A percentile compares a stretch with the other conserved stretches of the same genome.
These are phyloP conservation scores for Stylosanthes scabra DNA, from an alignment of 331 rosid genomes.

Conservation along the genomic window DNA sequence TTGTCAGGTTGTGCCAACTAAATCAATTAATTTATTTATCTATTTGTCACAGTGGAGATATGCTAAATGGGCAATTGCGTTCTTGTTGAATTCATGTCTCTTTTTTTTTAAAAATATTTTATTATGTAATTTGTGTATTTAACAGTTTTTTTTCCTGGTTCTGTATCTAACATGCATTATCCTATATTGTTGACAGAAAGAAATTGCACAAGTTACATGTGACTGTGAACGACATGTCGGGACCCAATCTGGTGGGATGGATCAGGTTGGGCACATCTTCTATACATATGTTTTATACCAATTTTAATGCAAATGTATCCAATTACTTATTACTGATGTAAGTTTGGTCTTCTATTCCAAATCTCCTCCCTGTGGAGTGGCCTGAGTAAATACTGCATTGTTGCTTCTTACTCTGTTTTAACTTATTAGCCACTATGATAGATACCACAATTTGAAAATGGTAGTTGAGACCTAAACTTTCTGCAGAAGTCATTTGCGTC, in stretches of 20 bases:
- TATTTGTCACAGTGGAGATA: too few relatives aligned
- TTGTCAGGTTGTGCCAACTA: too few relatives aligned
- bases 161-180: slow-evolving; percentile 35
- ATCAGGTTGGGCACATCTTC: slow-evolving; percentile 68
- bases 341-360: slow-evolving; percentile 10
- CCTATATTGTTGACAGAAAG: slow-evolving; percentile 72
- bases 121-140: not conserved
- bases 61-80: slow-evolving; percentile 5
- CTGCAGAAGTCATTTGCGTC: slow-evolving; percentile 19
- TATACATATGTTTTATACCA: slow-evolving; percentile 13
- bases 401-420: slow-evolving; percentile 29
- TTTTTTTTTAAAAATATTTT: slow-evolving; percentile 3
- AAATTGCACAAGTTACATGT: slow-evolving; percentile 89
- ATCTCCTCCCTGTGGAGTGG: slow-evolving; percentile 14
- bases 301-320: slow-evolving; percentile 18
- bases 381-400: not conserved
- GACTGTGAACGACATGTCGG: slow-evolving; percentile 94
- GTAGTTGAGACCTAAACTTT: slow-evolving; percentile 12
- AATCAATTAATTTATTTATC: too few relatives aligned
- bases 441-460: slow-evolving; percentile 13
- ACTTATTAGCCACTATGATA: not conserved
- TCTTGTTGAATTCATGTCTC: slow-evolving; percentile 20
- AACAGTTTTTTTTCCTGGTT: not conserved
- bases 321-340: slow-evolving; percentile 17
- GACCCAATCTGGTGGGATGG: slow-evolving; percentile 99